These are phyloP conservation scores for Samsoniella hepiali DNA, from an alignment of 2,329 filamentous ascomycete species.

Conservation along the genomic window DNA sequence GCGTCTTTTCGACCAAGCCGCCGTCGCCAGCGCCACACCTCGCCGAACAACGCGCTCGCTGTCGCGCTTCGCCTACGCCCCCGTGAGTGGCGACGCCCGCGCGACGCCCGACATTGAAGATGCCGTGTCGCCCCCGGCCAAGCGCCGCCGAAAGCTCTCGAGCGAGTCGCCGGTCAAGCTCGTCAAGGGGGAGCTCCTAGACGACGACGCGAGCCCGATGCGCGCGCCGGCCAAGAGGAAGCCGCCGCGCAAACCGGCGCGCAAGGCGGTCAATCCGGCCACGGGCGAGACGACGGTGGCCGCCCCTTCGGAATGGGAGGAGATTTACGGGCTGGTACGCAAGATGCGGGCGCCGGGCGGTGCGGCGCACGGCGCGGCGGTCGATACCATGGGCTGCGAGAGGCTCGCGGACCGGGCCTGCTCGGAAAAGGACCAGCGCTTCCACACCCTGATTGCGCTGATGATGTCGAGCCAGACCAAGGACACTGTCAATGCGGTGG, in stretches of 20 bases:
- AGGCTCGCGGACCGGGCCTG: constrained; percentile 58
- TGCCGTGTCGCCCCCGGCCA: constrained; percentile 34
- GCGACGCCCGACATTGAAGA: constrained; percentile 56
- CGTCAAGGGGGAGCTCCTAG: constrained; percentile 20
- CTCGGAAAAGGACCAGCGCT: constrained; percentile 59
- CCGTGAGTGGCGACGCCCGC: constrained; percentile 25
- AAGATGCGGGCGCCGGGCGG: constrained; percentile 65
- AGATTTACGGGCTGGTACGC: constrained; percentile 73
- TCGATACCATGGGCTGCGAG: constrained; percentile 97
- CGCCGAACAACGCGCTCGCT: constrained; percentile 50
- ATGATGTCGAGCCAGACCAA: constrained; percentile 95
- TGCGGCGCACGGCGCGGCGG: constrained; percentile 68
- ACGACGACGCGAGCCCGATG: neutral
- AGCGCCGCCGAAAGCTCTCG: constrained; percentile 31
- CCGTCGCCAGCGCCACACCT: constrained; percentile 30
- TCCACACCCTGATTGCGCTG: constrained; percentile 81
- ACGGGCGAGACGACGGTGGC: constrained; percentile 40
- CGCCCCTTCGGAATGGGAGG: constrained; percentile 80
- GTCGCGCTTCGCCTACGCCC: constrained; percentile 44
- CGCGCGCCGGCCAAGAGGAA: constrained; percentile 34
- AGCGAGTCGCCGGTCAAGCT: constrained; percentile 22
- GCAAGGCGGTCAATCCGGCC: constrained; percentile 39
- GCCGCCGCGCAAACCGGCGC: constrained; percentile 44
- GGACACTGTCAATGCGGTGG: constrained; percentile 82
- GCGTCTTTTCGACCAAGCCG: constrained; percentile 45